Conservation (phyloP, 106 monocot genomes). For the Xerophyta viscosa region DNA sequence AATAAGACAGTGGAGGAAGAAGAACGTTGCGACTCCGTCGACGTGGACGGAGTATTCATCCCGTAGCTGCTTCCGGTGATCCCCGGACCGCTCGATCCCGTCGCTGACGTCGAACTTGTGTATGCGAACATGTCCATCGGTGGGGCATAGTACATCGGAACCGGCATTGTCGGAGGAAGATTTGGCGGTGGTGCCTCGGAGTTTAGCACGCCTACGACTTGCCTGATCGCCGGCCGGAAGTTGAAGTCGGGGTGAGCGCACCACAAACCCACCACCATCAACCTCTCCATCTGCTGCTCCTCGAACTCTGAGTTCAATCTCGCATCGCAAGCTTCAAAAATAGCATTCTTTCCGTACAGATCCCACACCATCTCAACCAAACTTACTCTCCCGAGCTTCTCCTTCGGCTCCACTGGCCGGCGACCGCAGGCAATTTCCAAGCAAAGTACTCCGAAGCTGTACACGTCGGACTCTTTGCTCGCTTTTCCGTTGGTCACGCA, state of each 20-base stretch:
- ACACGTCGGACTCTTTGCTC: slow-evolving; percentile 36
- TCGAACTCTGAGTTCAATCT: slow-evolving; percentile 11
- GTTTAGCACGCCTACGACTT: slow-evolving; percentile 18
- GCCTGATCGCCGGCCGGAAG: slow-evolving; percentile 20
- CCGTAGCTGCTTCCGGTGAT: too few species aligned
- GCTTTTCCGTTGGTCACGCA: slow-evolving; percentile 22
- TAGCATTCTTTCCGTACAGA: slow-evolving; percentile 13
- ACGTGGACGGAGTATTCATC: too few species aligned
- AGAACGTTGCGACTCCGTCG: too few species aligned
- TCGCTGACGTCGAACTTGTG: background rate
- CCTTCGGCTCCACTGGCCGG: slow-evolving; percentile 20
- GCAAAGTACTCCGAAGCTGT: slow-evolving; percentile 33
- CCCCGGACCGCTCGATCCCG: too few species aligned
- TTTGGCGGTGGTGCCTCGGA: slow-evolving; percentile 17
- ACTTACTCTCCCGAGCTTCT: slow-evolving; percentile 2
- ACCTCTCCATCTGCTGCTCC: slow-evolving; percentile 16
- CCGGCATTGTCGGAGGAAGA: slow-evolving; percentile 20
- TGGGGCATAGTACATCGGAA: slow-evolving; percentile 14
- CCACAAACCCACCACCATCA: slow-evolving; percentile 35
- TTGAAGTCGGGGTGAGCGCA: slow-evolving; percentile 33
- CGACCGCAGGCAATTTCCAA: slow-evolving; percentile 30
- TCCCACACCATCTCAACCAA: slow-evolving; percentile 28
- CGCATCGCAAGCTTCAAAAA: slow-evolving; percentile 21
- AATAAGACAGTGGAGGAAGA: too few species aligned
- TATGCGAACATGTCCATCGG: slow-evolving; percentile 6